Conservation (phyloP, 1,284 basidiomycete genomes). For the Salmacisia buchloeana region DNA sequence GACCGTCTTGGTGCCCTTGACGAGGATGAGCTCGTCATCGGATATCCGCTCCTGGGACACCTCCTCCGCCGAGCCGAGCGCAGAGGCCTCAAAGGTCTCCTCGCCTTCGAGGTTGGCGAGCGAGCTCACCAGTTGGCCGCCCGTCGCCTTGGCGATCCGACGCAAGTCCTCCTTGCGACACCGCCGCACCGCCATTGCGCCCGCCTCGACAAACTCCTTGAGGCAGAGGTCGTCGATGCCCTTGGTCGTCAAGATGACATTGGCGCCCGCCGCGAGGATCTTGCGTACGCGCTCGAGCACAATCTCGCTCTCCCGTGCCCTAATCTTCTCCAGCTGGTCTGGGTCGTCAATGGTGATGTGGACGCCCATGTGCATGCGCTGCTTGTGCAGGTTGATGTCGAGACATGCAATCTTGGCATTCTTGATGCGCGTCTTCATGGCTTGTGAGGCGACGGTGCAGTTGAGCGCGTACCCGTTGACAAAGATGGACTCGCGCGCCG, state of each 20-base stretch:
- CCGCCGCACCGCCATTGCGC: slow-evolving; percentile 95
- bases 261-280: slow-evolving; percentile 90
- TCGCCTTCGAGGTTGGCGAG: slow-evolving; percentile 96
- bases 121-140: slow-evolving; percentile 85
- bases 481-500: slow-evolving; percentile 87
- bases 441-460: slow-evolving; percentile 97
- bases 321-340: slow-evolving; percentile 91
- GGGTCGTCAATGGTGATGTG: slow-evolving; percentile 98
- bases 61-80: slow-evolving; percentile 86
- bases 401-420: slow-evolving; percentile 96
- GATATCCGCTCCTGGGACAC: slow-evolving; percentile 94
- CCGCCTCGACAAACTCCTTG: slow-evolving; percentile 98
- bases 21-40: slow-evolving; percentile 95
- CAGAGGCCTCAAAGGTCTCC: slow-evolving; percentile 89
- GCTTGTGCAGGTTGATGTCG: slow-evolving; percentile 96
- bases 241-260: slow-evolving; percentile 95
- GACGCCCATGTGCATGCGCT: slow-evolving; percentile 94
- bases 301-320: slow-evolving; percentile 89
- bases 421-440: slow-evolving; percentile 92
- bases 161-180: slow-evolving; percentile 97
- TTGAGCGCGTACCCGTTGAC: slow-evolving; percentile 97
- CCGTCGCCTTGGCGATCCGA: slow-evolving; percentile 94
- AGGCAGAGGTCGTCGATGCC: slow-evolving; percentile 97
- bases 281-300: slow-evolving; percentile 92
- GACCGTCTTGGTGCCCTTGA: slow-evolving; percentile 96